Base-by-base conservation (phyloP, 2,329 filamentous ascomycete species). In the Fusarium sp. region DNA sequence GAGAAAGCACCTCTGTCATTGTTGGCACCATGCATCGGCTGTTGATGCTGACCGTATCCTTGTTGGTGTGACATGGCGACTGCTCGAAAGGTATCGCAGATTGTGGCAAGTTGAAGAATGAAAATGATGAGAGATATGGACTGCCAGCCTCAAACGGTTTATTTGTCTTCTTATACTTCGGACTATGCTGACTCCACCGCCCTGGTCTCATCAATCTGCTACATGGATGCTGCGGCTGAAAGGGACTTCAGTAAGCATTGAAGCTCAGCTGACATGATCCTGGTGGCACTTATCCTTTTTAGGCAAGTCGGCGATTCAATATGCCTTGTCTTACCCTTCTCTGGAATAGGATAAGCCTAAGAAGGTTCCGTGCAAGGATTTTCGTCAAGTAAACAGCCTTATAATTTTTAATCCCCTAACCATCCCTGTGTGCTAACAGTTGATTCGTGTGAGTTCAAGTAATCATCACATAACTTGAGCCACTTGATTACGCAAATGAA, bases 41-140 rank as follows among this genome's bases (percentile, higher is more conserved):
- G 40, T 35, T 56, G 53, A 1, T 26, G 40, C 20, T 48, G 53
- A 1, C 12, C 8, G 30, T 56, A 56, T 56, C 30, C 53, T 56
- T 56, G 53, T 35, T 56, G 53, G 7, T 56, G 18, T 20, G 53
- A 33, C 53, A 56, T 56, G 17, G 17, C 5, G 30, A 20, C 10
- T 17, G 7, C 7, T n/a, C 23, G 27, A 11, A 23, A 7, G 11
- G n/a, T 33, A 33, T 9, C 9, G 32, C 7, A 4, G 5, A 9
- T 17, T 4, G 14, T 26, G 41, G 6, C 10, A 20, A 12, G 1
- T 11, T 11, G 14, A 33, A 7, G 10, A 6, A 17, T 48, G 18
- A 6, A 50, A 11, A 7, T 23, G 15, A 13, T 8, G 7, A 10
- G 6, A 26, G 32, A 8, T 26, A 17, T 20, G 26, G 48, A 3